Evolutionary conservation across 192 early-diverging fungal genomes (phyloP).

Genomic region (Coemansia reversa): DNA sequence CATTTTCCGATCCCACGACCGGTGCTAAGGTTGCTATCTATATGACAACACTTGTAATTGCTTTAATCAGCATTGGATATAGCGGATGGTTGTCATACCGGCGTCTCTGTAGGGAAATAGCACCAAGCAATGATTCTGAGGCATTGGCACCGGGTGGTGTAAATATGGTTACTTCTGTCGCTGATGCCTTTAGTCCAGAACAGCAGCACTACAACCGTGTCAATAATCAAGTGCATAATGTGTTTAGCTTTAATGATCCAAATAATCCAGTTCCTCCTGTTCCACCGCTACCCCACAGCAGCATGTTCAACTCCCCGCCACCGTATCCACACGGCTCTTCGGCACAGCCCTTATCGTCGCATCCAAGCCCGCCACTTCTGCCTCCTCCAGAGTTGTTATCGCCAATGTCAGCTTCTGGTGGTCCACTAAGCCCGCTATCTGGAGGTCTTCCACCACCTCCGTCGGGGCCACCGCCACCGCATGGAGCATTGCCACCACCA

Average conservation of each 20-base stretch:
- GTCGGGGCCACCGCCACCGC: not conserved
- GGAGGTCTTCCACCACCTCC: not conserved
- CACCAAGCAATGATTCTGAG: constrained; percentile 2
- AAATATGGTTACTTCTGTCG: constrained; percentile 14
- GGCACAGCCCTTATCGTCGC: not conserved
- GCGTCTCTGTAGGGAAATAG: constrained; percentile 15
- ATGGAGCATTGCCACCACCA: not conserved
- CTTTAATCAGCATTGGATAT: constrained; percentile 32
- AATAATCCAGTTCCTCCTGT: not conserved
- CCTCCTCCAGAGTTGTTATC: too few relatives aligned
- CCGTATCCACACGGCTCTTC: not conserved
- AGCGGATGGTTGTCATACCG: constrained; percentile 20
- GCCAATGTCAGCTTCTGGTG: too few relatives aligned
- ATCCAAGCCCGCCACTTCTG: not conserved
- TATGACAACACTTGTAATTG: constrained; percentile 18
- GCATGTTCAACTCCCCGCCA: not conserved
- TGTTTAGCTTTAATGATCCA: not conserved
- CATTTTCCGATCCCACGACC: constrained; percentile 19
- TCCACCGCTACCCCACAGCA: constrained; percentile 3
- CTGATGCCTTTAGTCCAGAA: constrained; percentile 30
- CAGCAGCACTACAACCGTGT: constrained; percentile 22
- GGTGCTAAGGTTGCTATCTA: constrained; percentile 34
- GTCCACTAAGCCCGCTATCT: too few relatives aligned
- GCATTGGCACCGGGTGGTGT: not conserved
- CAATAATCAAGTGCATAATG: not conserved